Percentiles rank a stretch among this genome's conserved stretches.
Conservation (phyloP, 768 basidiomycete species). For the Mrakia blollopis region DNA sequence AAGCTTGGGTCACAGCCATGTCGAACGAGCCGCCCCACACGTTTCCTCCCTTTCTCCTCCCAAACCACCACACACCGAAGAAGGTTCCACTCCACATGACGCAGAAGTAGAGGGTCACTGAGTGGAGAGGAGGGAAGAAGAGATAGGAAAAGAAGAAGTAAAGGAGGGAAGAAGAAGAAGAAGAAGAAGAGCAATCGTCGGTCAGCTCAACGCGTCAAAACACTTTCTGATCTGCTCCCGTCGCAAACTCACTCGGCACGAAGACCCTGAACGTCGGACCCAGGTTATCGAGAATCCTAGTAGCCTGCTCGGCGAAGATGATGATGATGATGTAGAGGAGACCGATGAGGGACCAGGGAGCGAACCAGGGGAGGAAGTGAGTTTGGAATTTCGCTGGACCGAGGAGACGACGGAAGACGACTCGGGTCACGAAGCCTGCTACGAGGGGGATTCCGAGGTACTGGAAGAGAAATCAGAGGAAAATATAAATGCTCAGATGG, state of each 20-base stretch:
- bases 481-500: not conserved
- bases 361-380: slow-evolving; percentile 64
- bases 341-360: slow-evolving; percentile 65
- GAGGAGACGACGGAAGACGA: slow-evolving; percentile 50
- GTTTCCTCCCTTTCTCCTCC: slow-evolving; percentile 44
- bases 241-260: slow-evolving; percentile 53
- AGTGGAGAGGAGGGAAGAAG: not conserved
- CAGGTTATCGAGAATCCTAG: slow-evolving; percentile 63
- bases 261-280: slow-evolving; percentile 73
- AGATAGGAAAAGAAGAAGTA: not conserved
- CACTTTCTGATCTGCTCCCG: too few relatives aligned
- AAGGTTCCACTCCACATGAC: slow-evolving; percentile 64
- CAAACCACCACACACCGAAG: slow-evolving; percentile 46
- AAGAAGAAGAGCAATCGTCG: slow-evolving; percentile 40
- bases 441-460: slow-evolving; percentile 77
- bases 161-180: not conserved
- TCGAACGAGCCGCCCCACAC: slow-evolving; percentile 53
- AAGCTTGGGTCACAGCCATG: slow-evolving; percentile 61
- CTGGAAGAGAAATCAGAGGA: slow-evolving; percentile 43
- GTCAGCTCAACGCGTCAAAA: not conserved
- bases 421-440: slow-evolving; percentile 67
- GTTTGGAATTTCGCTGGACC: slow-evolving; percentile 49
- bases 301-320: slow-evolving; percentile 47
- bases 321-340: slow-evolving; percentile 61
- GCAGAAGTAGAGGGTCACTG: slow-evolving; percentile 55